phyloP scores from a whole-genome alignment of 2,329 filamentous ascomycete species.

The Beauveria sp. region DNA sequence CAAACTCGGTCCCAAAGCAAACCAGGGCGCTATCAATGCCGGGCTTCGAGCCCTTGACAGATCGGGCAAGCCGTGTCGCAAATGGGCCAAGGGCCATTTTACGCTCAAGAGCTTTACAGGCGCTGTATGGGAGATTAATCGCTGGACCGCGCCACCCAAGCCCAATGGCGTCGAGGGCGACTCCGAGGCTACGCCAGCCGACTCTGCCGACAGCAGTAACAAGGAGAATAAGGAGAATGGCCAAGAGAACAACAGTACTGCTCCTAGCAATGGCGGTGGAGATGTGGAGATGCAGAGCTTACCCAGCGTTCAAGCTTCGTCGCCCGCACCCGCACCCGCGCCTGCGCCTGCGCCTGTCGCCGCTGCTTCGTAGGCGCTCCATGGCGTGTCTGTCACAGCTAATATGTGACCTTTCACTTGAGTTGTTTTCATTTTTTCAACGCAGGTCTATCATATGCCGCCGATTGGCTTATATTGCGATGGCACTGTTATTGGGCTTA shows the following conservation, averaged over 20 bases:
- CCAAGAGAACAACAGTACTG: slow-evolving; percentile 40
- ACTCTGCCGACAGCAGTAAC: slow-evolving; percentile 45
- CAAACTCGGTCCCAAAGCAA: slow-evolving; percentile 92
- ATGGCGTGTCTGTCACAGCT: background rate
- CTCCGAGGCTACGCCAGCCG: slow-evolving; percentile 37
- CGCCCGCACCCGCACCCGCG: slow-evolving; percentile 37
- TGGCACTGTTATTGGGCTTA: background rate
- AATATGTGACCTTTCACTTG: background rate
- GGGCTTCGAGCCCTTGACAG: slow-evolving; percentile 89
- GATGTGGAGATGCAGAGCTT: slow-evolving; percentile 48
- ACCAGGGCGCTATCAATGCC: slow-evolving; percentile 95
- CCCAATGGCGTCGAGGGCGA: slow-evolving; percentile 35
- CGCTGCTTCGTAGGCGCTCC: slow-evolving; percentile 30
- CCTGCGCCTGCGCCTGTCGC: slow-evolving; percentile 28
- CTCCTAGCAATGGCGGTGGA: slow-evolving; percentile 32
- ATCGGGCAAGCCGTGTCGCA: slow-evolving; percentile 83
- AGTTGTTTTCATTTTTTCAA: background rate
- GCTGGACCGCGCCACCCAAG: slow-evolving; percentile 72
- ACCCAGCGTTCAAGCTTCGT: slow-evolving; percentile 43
- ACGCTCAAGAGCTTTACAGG: slow-evolving; percentile 89
- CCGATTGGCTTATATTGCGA: background rate
- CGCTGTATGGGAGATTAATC: slow-evolving; percentile 68
- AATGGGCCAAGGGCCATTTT: slow-evolving; percentile 79
- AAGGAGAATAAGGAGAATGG: slow-evolving; percentile 60
- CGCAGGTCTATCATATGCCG: background rate